Evolutionary conservation across 2,329 filamentous ascomycete species (phyloP).

Genomic region (Meredithiella fracta): DNA sequence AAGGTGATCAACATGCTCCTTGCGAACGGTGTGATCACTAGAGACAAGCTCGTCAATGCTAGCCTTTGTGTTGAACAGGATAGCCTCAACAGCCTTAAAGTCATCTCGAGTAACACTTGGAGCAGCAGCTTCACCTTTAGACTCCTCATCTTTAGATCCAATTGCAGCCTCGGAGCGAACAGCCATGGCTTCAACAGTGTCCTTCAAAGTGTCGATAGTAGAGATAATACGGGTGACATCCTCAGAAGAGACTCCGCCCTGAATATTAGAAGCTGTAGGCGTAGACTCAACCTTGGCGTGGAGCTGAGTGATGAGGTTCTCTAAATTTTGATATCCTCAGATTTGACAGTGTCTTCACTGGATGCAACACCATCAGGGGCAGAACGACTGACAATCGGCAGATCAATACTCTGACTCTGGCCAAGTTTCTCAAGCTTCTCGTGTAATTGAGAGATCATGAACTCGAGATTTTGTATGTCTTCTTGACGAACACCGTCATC

Average conservation of each 20-base stretch:
- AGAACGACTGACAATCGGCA: neutral
- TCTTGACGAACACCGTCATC: constrained; percentile 10
- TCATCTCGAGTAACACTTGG: constrained; percentile 45
- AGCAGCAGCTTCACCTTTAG: constrained; percentile 22
- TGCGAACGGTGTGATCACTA: constrained; percentile 51
- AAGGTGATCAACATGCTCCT: constrained; percentile 48
- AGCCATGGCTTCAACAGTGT: constrained; percentile 30
- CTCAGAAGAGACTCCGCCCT: constrained; percentile 14
- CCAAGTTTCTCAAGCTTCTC: constrained; percentile 12
- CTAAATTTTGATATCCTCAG: constrained; percentile 73
- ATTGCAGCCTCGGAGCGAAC: constrained; percentile 18
- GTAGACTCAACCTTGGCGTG: constrained; percentile 58
- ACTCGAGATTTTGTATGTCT: constrained; percentile 13
- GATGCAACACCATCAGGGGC: neutral
- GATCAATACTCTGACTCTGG: constrained; percentile 3
- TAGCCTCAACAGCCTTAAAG: constrained; percentile 71
- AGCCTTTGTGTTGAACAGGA: constrained; percentile 76
- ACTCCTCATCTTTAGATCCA: constrained; percentile 10
- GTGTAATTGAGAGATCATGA: constrained; percentile 10
- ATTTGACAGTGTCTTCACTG: constrained; percentile 38
- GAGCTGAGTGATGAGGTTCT: constrained; percentile 66
- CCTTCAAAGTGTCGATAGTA: constrained; percentile 32
- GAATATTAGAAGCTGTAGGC: constrained; percentile 13
- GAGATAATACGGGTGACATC: constrained; percentile 30
- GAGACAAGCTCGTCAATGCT: constrained; percentile 69